Conservation (phyloP, 1,284 basidiomycete species). For the Moesziomyces sp. region DNA sequence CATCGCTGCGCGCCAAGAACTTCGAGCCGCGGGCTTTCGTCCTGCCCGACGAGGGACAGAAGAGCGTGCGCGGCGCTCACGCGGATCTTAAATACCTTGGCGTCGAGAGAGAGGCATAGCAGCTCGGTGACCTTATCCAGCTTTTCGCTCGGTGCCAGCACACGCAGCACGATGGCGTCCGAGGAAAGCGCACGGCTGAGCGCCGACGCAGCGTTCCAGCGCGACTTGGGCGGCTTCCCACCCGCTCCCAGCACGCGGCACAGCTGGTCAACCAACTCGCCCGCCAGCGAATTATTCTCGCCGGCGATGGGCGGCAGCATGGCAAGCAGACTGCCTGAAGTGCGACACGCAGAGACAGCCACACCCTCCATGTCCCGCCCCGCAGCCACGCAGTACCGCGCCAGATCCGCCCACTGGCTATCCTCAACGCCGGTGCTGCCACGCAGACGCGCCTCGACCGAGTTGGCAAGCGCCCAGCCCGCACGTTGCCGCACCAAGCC, state of each 20-base stretch:
- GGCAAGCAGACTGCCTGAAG: slow-evolving; percentile 26
- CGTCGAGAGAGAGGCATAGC: slow-evolving; percentile 17
- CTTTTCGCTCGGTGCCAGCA: slow-evolving; percentile 2
- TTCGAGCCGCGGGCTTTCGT: too few species aligned
- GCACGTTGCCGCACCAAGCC: slow-evolving; percentile 42
- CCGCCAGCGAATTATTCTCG: slow-evolving; percentile 1
- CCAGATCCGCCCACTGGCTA: slow-evolving; percentile 6
- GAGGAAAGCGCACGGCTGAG: slow-evolving; percentile 29
- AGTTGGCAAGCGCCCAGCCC: slow-evolving; percentile 32
- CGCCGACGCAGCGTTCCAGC: slow-evolving; percentile 43
- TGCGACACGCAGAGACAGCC: slow-evolving; percentile 30
- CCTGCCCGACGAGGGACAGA: slow-evolving; percentile 7
- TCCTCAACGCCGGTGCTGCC: not conserved
- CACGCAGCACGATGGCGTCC: slow-evolving; percentile 5
- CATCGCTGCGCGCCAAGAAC: slow-evolving; percentile 17
- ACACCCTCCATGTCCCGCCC: slow-evolving; percentile 32
- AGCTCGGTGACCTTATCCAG: slow-evolving; percentile 12
- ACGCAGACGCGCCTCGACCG: slow-evolving; percentile 20
- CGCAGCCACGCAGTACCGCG: slow-evolving; percentile 31
- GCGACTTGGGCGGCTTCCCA: slow-evolving; percentile 38
- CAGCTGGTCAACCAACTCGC: slow-evolving; percentile 17
- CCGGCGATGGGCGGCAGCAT: not conserved
- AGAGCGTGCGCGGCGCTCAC: slow-evolving; percentile 28
- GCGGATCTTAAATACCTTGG: slow-evolving; percentile 36
- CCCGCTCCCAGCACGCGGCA: slow-evolving; percentile 22